phyloP scores from a whole-genome alignment of 768 basidiomycete genomes.

The Fibroporia radiculosa region DNA sequence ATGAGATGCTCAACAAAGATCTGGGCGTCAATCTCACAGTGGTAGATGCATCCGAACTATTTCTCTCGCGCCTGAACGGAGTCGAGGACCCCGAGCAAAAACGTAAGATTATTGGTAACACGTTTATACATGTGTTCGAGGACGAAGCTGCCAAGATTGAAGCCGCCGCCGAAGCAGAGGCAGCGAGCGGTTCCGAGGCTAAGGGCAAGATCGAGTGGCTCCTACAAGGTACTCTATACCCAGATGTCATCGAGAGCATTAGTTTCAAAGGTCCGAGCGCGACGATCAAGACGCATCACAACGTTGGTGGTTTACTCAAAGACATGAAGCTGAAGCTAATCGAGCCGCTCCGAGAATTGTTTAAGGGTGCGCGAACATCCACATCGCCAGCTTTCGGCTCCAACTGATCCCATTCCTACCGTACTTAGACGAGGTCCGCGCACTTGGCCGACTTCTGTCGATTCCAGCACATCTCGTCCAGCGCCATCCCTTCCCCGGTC shows the following conservation, averaged over 20 bases:
- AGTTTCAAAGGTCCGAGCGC: slow-evolving; percentile 99
- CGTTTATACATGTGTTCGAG: slow-evolving; percentile 97
- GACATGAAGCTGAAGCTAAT: slow-evolving; percentile 99
- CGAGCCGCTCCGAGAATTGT: slow-evolving; percentile 93
- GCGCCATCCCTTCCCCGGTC: slow-evolving; percentile 98
- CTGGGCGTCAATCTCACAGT: slow-evolving; percentile 96
- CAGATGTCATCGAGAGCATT: slow-evolving; percentile 98
- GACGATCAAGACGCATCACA: slow-evolving; percentile 99
- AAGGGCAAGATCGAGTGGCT: slow-evolving; percentile 97
- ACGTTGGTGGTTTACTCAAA: slow-evolving; percentile 91
- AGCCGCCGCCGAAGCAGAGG: slow-evolving; percentile 70
- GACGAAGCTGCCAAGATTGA: slow-evolving; percentile 89
- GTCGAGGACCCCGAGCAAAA: slow-evolving; percentile 96
- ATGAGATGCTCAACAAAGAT: slow-evolving; percentile 88
- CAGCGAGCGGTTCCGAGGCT: slow-evolving; percentile 50
- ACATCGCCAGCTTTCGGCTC: too few species aligned
- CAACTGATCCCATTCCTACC: neutral
- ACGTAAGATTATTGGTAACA: slow-evolving; percentile 97
- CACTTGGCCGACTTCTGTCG: slow-evolving; percentile 79
- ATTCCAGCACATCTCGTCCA: slow-evolving; percentile 93
- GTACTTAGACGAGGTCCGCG: slow-evolving; percentile 84
- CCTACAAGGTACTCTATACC: slow-evolving; percentile 95
- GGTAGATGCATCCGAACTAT: slow-evolving; percentile 90
- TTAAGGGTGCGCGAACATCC: slow-evolving; percentile 83
- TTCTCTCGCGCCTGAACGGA: slow-evolving; percentile 81